Evolutionary conservation across 768 basidiomycete species (phyloP), one percentile per base, ranked within the genome.

Genomic region (Tulasnella sp.): DNA sequence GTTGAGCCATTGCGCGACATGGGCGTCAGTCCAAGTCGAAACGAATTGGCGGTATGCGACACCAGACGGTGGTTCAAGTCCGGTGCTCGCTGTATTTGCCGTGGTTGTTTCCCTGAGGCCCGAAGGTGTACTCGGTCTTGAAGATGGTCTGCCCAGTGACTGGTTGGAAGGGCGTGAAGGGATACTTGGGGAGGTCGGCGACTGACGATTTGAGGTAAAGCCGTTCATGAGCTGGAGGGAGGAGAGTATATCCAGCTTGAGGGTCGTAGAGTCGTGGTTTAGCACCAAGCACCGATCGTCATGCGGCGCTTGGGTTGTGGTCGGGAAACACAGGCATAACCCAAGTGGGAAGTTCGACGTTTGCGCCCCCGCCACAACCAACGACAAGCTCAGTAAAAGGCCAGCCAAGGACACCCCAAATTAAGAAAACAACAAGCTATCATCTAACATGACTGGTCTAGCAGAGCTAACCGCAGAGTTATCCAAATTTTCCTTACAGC

Each of bases 1-100:
- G 0, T 83, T 76, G 39, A 99, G 84, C 91, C 95, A 99, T 63
- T 83, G 82, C 1, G 88, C 87, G 59, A 83, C 79, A 35, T 81
- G 77, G 9, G 73, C 65, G 52, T 78, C 77, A 19, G 75, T 73
- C 82, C 83, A 74, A 32, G 71, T 72, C 71, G 71, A 72, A 22
- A 72, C 44, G 22, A 72, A 72, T 35, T 59, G 32, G 26, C 71
- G 62, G 44, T 72, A 72, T 62, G 71, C 71, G 11, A 66, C n/a
- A 17, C 71, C 71, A 14, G 37, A 40, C 3, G 71, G 62, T 6
- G 71, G 62, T 37, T 72, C 71, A 35, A 70, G 69, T 16, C 40
- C 35, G 26, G 69, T 32, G 22, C 26, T 1, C 16, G 42, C 42
- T 29, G n/a, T 67, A 16, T 36, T 29, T 3, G 44, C 69, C 16